A percentile compares a stretch with the other conserved stretches of the same genome.
Conservation (phyloP, 495 filamentous ascomycete species). For the Apodospora peruviana region DNA sequence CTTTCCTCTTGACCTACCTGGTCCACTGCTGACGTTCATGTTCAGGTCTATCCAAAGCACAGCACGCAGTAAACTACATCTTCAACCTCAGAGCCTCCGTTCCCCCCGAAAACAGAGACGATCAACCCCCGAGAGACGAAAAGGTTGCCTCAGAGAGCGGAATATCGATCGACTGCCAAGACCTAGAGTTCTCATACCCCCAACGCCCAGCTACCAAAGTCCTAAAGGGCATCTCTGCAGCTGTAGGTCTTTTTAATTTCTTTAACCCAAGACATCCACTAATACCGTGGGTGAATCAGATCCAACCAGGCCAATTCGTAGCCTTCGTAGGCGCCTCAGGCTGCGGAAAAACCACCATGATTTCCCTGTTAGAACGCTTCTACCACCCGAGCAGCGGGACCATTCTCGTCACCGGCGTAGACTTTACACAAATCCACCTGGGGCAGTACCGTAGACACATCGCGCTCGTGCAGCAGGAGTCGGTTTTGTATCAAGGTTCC, state of each 20-base stretch:
- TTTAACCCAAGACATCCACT: conserved; percentile 54
- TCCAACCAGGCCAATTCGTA: conserved; percentile 63
- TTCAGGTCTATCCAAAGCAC: conserved; percentile 34
- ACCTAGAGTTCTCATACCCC: conserved; percentile 52
- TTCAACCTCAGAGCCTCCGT: conserved; percentile 25
- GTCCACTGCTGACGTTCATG: too few relatives aligned
- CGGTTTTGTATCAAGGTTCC: conserved; percentile 45
- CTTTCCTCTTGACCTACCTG: too few relatives aligned
- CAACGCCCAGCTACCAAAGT: conserved; percentile 46
- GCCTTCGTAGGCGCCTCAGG: conserved; percentile 54
- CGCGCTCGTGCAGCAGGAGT: conserved; percentile 22
- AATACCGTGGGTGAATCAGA: conserved; percentile 40
- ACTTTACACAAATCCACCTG: conserved; percentile 32
- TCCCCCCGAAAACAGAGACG: conserved; percentile 12
- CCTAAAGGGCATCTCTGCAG: conserved; percentile 40
- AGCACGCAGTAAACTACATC: conserved; percentile 33
- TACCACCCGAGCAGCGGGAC: conserved; percentile 52
- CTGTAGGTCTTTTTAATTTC: background rate
- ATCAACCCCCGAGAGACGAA: conserved; percentile 4
- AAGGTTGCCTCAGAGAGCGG: conserved; percentile 30
- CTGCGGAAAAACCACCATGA: conserved; percentile 23
- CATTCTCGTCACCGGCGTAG: conserved; percentile 42
- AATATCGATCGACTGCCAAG: conserved; percentile 41
- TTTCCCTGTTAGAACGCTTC: conserved; percentile 57
- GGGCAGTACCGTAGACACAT: conserved; percentile 37